Conservation (phyloP, 2,329 filamentous ascomycete genomes). For the Taxawa tesnikishii region DNA sequence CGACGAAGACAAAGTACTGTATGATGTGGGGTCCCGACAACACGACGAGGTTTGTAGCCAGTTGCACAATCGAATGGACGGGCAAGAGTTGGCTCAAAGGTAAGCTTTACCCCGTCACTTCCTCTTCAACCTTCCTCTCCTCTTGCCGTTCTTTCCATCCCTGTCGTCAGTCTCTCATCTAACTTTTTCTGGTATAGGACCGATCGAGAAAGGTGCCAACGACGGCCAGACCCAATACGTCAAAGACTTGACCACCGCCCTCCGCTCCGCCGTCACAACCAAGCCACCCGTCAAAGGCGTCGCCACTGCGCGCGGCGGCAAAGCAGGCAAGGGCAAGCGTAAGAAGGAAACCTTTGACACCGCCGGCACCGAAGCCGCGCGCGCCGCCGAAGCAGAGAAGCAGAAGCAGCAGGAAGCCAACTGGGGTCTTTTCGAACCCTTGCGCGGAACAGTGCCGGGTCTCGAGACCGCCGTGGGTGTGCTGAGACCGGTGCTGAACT, state of each 20-base stretch:
- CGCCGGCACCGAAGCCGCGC: constrained; percentile 25
- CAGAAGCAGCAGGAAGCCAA: constrained; percentile 26
- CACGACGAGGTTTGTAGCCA: constrained; percentile 72
- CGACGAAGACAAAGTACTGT: constrained; percentile 88
- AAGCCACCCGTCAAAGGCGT: constrained; percentile 43
- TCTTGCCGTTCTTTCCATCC: not conserved
- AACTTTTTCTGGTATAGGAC: no score
- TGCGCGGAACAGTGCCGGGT: constrained; percentile 44
- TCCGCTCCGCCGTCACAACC: constrained; percentile 61
- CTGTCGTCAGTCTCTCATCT: no score
- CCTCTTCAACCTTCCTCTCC: no score
- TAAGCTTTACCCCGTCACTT: constrained; percentile 27
- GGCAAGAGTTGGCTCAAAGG: constrained; percentile 98
- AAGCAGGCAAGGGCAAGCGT: constrained; percentile 35
- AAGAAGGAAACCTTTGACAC: constrained; percentile 40
- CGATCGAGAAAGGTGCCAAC: constrained; percentile 90
- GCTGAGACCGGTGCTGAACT: constrained; percentile 57
- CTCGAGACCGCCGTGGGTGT: constrained; percentile 60
- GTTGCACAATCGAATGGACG: constrained; percentile 86
- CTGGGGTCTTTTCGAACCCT: constrained; percentile 75
- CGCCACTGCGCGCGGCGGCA: constrained; percentile 16
- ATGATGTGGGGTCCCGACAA: constrained; percentile 86
- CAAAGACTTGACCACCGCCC: constrained; percentile 61
- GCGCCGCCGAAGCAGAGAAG: constrained; percentile 14
- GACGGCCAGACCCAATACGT: constrained; percentile 80